phyloP scores from a whole-genome alignment of 192 early-diverging fungal species.

The Backusella morwellensis region DNA sequence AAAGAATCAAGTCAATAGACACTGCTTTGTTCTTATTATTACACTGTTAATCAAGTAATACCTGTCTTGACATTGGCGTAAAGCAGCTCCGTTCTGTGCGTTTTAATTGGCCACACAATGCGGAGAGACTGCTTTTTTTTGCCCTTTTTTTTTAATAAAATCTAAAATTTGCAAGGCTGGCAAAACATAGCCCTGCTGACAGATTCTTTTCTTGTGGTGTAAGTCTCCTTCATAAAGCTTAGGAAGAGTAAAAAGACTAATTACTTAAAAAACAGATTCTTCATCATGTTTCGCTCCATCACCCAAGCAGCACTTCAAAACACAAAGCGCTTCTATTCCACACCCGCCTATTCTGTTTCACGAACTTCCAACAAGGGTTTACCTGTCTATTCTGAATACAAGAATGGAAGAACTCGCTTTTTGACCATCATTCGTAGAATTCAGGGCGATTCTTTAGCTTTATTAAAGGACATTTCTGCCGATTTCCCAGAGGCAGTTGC shows the following conservation, averaged over 20 bases:
- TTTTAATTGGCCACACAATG: background rate
- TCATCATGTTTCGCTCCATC: slow-evolving; percentile 25
- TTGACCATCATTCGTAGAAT: slow-evolving; percentile 70
- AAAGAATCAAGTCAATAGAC: too few relatives aligned
- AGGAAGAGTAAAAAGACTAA: background rate
- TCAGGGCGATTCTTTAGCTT: slow-evolving; percentile 61
- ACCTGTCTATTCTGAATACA: slow-evolving; percentile 70
- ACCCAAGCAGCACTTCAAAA: background rate
- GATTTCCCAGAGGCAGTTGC: slow-evolving; percentile 27
- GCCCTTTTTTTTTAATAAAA: background rate
- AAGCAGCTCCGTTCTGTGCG: background rate
- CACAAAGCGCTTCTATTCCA: slow-evolving; percentile 28
- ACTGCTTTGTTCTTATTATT: too few relatives aligned
- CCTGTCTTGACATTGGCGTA: background rate
- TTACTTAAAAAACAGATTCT: background rate
- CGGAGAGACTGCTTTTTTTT: slow-evolving; percentile 6
- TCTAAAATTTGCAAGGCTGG: background rate
- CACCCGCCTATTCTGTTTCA: slow-evolving; percentile 54
- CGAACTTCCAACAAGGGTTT: slow-evolving; percentile 60
- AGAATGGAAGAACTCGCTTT: slow-evolving; percentile 61
- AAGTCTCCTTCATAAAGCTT: background rate
- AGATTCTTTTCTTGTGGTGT: background rate
- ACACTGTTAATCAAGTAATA: too few relatives aligned
- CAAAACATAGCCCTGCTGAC: slow-evolving; percentile 3
- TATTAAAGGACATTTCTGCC: slow-evolving; percentile 26